phyloP scores from a whole-genome alignment of 1,139 yeast genomes.

The Taphrina flavorubra region DNA sequence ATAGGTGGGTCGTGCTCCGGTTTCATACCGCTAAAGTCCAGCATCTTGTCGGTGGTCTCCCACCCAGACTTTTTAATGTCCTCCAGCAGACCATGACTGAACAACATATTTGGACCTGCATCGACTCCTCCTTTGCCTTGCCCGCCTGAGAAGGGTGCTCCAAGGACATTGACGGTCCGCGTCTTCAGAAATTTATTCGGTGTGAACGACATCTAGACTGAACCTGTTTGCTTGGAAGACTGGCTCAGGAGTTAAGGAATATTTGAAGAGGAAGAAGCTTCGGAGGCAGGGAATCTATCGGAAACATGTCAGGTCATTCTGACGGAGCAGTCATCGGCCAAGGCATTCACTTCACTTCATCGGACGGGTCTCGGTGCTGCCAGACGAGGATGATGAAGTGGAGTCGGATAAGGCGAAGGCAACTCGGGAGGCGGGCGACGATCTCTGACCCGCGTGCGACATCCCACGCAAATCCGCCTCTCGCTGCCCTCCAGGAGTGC shows the following conservation, averaged over 20 bases:
- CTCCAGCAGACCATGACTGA: constrained; percentile 70
- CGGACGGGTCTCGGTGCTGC: neutral
- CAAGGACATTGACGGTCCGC: constrained; percentile 44
- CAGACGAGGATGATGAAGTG: neutral
- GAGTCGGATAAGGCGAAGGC: constrained; percentile 13
- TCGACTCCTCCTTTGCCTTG: constrained; percentile 95
- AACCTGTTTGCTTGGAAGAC: neutral
- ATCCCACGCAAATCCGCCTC: too few species aligned
- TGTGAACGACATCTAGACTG: constrained; percentile 15
- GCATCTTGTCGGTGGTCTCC: constrained; percentile 65
- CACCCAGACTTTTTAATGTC: constrained; percentile 75
- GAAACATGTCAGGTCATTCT: too few species aligned
- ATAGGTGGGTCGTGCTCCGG: constrained; percentile 53
- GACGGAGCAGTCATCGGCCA: constrained; percentile 6
- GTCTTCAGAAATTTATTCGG: constrained; percentile 43
- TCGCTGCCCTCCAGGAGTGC: too few species aligned
- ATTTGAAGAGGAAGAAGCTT: neutral
- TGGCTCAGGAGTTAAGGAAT: too few species aligned
- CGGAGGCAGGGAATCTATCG: too few species aligned
- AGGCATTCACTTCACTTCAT: neutral
- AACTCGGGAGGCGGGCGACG: neutral
- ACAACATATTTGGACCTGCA: constrained; percentile 82
- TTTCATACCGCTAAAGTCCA: constrained; percentile 52
- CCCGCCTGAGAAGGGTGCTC: constrained; percentile 64
- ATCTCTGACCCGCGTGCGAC: neutral